phyloP scores from a whole-genome alignment of 306 rosid genomes.

The Fagus sylvatica region DNA sequence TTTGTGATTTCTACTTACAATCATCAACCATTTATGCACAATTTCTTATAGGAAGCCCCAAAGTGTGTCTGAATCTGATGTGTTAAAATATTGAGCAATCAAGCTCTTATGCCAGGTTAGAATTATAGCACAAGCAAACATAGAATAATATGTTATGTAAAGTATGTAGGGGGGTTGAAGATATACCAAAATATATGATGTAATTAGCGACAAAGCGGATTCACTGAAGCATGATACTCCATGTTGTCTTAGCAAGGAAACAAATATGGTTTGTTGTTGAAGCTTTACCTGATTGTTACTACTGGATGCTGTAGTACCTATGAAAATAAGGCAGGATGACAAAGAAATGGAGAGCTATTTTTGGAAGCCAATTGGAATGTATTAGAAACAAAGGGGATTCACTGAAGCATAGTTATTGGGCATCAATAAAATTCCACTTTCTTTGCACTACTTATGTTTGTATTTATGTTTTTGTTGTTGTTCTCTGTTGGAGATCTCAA shows the following conservation, averaged over 20 bases:
- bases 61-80: too few relatives aligned
- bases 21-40: too few relatives aligned
- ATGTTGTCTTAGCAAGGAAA: background rate
- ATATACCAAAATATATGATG: too few relatives aligned
- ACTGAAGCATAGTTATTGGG: background rate
- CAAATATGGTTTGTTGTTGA: background rate
- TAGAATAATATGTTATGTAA: too few relatives aligned
- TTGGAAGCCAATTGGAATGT: background rate
- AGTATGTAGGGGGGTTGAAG: too few relatives aligned
- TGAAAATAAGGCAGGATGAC: background rate
- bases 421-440: background rate
- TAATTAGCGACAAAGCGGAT: too few relatives aligned
- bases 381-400: background rate
- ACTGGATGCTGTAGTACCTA: background rate
- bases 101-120: too few relatives aligned
- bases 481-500: background rate
- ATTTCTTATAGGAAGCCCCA: too few relatives aligned
- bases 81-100: too few relatives aligned
- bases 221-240: background rate
- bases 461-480: background rate
- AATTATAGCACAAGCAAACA: too few relatives aligned
- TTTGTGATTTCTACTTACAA: too few relatives aligned
- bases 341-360: background rate
- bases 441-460: background rate
- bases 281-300: background rate